Evolutionary conservation across 169 alveolate species (phyloP).

Genomic region (Plasmodium fragile): DNA sequence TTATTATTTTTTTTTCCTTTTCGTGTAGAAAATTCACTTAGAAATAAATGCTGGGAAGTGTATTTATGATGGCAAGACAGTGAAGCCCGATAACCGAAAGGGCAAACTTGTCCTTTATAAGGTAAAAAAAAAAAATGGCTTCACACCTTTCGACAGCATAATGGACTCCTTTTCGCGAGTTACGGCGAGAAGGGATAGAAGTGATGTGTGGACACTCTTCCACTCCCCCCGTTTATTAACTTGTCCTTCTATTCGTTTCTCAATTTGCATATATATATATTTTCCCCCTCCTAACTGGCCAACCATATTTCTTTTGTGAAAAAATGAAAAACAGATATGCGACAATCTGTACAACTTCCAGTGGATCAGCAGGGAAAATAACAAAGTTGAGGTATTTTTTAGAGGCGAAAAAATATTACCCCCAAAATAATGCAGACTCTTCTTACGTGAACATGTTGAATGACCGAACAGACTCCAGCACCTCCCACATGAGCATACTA

Average conservation of each 20-base stretch:
- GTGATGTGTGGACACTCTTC: neutral
- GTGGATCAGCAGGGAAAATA: slow-evolving; percentile 74
- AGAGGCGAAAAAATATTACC: neutral
- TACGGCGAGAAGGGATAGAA: neutral
- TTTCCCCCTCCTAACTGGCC: neutral
- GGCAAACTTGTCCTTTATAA: slow-evolving; percentile 73
- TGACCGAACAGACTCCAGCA: neutral
- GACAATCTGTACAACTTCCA: slow-evolving; percentile 73
- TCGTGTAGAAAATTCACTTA: slow-evolving; percentile 52
- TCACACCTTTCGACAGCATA: neutral
- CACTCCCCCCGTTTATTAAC: neutral
- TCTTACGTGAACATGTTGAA: neutral
- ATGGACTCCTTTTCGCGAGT: neutral
- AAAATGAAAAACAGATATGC: slow-evolving; percentile 34
- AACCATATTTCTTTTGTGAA: neutral
- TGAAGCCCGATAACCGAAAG: slow-evolving; percentile 69
- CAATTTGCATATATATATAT: neutral
- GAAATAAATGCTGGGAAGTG: slow-evolving; percentile 76
- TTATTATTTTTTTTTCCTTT: neutral
- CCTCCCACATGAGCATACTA: neutral
- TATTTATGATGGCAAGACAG: slow-evolving; percentile 67
- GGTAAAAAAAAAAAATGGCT: slow-evolving; percentile 13
- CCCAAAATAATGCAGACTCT: neutral
- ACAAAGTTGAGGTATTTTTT: slow-evolving; percentile 69
- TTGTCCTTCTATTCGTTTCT: neutral